phyloP scores from a whole-genome alignment of 768 basidiomycete genomes.

The Macrolepiota fuliginosa region DNA sequence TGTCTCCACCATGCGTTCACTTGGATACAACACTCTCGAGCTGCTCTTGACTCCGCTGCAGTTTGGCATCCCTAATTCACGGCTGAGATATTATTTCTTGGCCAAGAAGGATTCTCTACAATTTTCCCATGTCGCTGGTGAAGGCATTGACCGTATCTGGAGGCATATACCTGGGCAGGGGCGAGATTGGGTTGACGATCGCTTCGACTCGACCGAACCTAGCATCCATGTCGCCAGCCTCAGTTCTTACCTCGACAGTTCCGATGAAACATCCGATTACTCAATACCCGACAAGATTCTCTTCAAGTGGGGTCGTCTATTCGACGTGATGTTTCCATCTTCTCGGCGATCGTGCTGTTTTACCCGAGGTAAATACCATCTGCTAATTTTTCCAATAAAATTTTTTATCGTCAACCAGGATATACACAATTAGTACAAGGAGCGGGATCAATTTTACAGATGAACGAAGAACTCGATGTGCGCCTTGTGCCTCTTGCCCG shows the following conservation, averaged over 20 bases:
- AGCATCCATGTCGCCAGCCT: conserved; percentile 22
- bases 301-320: conserved; percentile 72
- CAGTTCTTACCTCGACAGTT: conserved; percentile 40
- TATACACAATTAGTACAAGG: conserved; percentile 79
- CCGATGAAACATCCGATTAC: conserved; percentile 23
- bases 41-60: conserved; percentile 73
- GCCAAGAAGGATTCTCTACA: conserved; percentile 48
- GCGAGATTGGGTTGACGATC: conserved; percentile 34
- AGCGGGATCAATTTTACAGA: conserved; percentile 74
- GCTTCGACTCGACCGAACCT: conserved; percentile 18
- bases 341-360: conserved; percentile 72
- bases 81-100: conserved; percentile 76
- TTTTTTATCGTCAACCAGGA: conserved; percentile 34
- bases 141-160: conserved; percentile 30
- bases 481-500: conserved; percentile 11
- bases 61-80: conserved; percentile 80
- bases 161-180: conserved; percentile 51
- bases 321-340: conserved; percentile 74
- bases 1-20: conserved; percentile 44
- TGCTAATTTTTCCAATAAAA: neutral
- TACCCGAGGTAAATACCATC: conserved; percentile 55
- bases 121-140: conserved; percentile 28
- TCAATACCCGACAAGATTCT: conserved; percentile 61
- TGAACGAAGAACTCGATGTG: conserved; percentile 66
- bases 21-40: conserved; percentile 60